phyloP scores from a whole-genome alignment of 23 red algal genomes.

The Gracilaria domingensis region DNA sequence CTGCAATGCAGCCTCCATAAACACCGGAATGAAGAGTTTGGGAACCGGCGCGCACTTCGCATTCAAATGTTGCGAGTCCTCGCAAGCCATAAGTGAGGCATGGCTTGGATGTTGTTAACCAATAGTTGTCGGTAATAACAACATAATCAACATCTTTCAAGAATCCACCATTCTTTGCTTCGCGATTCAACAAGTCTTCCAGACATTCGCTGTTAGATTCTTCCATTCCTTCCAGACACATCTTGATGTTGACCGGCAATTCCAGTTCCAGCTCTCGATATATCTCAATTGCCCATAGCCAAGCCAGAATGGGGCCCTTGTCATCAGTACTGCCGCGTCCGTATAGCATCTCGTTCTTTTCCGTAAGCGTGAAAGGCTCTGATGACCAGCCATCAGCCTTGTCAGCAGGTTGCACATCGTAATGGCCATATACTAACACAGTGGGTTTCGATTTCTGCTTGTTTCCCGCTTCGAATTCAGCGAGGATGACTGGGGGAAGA shows the following conservation, averaged over 20 bases:
- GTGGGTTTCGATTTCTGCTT: conserved; percentile 69
- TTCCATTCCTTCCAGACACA: conserved; percentile 84
- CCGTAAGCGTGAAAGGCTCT: conserved; percentile 71
- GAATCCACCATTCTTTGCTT: conserved; percentile 55
- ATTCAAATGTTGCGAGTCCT: conserved; percentile 74
- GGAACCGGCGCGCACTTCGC: conserved; percentile 59
- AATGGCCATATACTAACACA: conserved; percentile 89
- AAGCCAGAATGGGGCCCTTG: conserved; percentile 79
- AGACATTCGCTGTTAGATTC: conserved; percentile 79
- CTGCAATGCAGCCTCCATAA: conserved; percentile 79
- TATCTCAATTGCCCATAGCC: conserved; percentile 83
- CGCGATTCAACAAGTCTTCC: conserved; percentile 65
- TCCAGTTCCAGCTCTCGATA: conserved; percentile 53
- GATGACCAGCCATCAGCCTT: conserved; percentile 70
- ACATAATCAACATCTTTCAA: conserved; percentile 71
- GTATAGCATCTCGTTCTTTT: conserved; percentile 74
- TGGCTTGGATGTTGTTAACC: conserved; percentile 60
- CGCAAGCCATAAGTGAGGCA: conserved; percentile 82
- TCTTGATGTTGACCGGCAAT: conserved; percentile 89
- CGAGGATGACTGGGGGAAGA: conserved; percentile 77
- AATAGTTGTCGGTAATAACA: conserved; percentile 76
- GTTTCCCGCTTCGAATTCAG: conserved; percentile 8
- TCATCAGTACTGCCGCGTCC: conserved; percentile 79
- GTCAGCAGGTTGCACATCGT: conserved; percentile 89
- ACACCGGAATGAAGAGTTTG: conserved; percentile 73